Conservation (phyloP, 2,329 filamentous ascomycete species). For the Bipolaris gigantea region DNA sequence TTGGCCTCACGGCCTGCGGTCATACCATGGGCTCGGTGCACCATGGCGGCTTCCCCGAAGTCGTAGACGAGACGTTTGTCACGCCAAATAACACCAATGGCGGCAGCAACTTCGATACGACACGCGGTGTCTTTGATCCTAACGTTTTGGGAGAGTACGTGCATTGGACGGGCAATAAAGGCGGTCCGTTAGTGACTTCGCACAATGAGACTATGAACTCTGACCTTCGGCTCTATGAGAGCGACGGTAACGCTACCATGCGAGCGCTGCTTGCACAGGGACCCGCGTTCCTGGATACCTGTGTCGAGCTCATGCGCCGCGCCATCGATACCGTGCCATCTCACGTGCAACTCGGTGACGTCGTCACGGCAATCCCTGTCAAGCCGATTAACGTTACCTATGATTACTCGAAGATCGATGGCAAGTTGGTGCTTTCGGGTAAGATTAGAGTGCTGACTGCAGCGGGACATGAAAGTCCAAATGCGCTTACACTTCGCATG, state of each 20-base stretch:
- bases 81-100: slow-evolving; percentile 25
- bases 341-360: not conserved
- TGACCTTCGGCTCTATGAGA: slow-evolving; percentile 32
- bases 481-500: not conserved
- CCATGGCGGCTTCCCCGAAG: slow-evolving; percentile 28
- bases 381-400: slow-evolving; percentile 2
- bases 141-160: slow-evolving; percentile 34
- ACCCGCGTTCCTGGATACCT: slow-evolving; percentile 1
- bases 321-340: slow-evolving; percentile 13
- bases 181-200: slow-evolving; percentile 28
- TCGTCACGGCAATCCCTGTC: not conserved
- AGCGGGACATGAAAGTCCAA: not conserved
- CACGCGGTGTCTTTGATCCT: slow-evolving; percentile 29
- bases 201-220: slow-evolving; percentile 28
- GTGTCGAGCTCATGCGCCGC: slow-evolving; percentile 6
- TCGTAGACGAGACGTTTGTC: slow-evolving; percentile 25
- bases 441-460: slow-evolving; percentile 2
- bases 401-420: not conserved
- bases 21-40: slow-evolving; percentile 37
- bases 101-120: slow-evolving; percentile 32
- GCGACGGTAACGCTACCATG: slow-evolving; percentile 33
- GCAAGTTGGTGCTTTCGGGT: not conserved
- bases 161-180: slow-evolving; percentile 24
- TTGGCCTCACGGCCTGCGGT: slow-evolving; percentile 34
- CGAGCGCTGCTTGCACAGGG: slow-evolving; percentile 13